A percentile compares a stretch with the other conserved stretches of the same genome.
Conservation (phyloP, 768 basidiomycete species). For the Lactarius vividus region DNA sequence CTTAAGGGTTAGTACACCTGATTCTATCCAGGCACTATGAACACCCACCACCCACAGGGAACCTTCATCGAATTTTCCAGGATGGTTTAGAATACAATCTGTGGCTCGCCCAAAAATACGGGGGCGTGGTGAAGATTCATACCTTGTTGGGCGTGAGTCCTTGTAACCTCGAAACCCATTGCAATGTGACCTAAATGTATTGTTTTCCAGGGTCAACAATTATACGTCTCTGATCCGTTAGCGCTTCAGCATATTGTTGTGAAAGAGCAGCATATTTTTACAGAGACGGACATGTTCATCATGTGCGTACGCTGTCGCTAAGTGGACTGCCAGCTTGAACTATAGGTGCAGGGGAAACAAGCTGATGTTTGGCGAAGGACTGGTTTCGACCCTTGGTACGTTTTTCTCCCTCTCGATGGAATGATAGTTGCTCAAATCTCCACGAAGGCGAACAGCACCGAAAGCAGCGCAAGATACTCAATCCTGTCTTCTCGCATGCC, state of each 20-base stretch:
- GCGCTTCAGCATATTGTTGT: slow-evolving; percentile 24
- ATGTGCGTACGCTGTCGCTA: slow-evolving; percentile 2
- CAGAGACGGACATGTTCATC: slow-evolving; percentile 22
- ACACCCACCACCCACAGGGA: slow-evolving; percentile 31
- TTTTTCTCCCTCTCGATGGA: neutral
- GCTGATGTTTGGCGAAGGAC: slow-evolving; percentile 39
- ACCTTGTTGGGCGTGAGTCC: slow-evolving; percentile 37
- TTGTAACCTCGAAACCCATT: slow-evolving; percentile 26
- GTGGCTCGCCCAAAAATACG: slow-evolving; percentile 34
- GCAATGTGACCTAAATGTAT: slow-evolving; percentile 14
- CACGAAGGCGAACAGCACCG: slow-evolving; percentile 31
- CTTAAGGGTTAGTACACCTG: slow-evolving; percentile 31
- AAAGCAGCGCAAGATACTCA: slow-evolving; percentile 33
- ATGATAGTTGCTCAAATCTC: neutral
- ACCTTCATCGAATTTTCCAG: slow-evolving; percentile 34
- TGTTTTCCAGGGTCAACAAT: slow-evolving; percentile 11
- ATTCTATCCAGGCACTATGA: too few species aligned
- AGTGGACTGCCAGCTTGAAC: neutral
- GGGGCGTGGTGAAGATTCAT: slow-evolving; percentile 37
- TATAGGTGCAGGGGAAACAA: neutral
- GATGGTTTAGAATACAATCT: slow-evolving; percentile 38
- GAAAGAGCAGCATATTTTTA: slow-evolving; percentile 25
- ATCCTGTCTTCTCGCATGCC: slow-evolving; percentile 31
- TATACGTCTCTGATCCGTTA: slow-evolving; percentile 11
- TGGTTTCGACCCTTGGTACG: slow-evolving; percentile 39